These are phyloP conservation scores for Nannizziopsis barbatae DNA, from an alignment of 2,329 filamentous ascomycete genomes.

Conservation along the genomic window DNA sequence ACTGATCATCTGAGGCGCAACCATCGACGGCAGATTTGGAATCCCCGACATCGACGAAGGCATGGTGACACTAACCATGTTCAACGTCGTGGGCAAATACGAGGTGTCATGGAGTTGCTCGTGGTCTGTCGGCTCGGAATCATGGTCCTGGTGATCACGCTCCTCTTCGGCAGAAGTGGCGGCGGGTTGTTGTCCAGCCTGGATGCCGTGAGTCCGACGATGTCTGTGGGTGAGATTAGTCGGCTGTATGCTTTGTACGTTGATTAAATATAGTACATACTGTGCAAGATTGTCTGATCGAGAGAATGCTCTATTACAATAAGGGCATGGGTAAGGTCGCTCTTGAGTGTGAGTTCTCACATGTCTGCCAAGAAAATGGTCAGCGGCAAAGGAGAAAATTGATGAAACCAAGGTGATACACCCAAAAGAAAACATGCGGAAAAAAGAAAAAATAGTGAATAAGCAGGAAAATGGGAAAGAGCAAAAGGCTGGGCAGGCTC, in stretches of 20 bases:
- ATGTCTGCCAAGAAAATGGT: conserved; percentile 57
- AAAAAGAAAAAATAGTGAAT: conserved; percentile 20
- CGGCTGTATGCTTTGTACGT: too few species aligned
- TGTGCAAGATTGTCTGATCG: conserved; percentile 98
- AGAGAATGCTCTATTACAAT: conserved; percentile 98
- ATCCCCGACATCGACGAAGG: conserved; percentile 27
- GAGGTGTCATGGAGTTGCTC: conserved; percentile 44
- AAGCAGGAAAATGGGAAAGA: conserved; percentile 14
- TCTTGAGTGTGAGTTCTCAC: conserved; percentile 99
- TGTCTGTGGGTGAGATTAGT: conserved; percentile 39
- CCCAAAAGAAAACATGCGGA: conserved; percentile 28
- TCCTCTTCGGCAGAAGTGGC: conserved; percentile 56
- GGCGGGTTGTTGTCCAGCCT: conserved; percentile 42
- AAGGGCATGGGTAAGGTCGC: conserved; percentile 91
- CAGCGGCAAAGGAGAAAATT: conserved; percentile 37
- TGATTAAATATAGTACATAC: too few species aligned
- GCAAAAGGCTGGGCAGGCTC: conserved; percentile 19
- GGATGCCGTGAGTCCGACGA: conserved; percentile 69
- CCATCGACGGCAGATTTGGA: conserved; percentile 32
- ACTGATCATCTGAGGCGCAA: conserved; percentile 33
- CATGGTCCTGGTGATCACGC: conserved; percentile 77
- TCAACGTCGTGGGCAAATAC: conserved; percentile 23
- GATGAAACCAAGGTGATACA: neutral
- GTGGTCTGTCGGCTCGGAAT: conserved; percentile 68
- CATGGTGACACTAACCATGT: conserved; percentile 30